Evolutionary conservation across 2,329 filamentous ascomycete genomes (phyloP), one percentile per base, ranked within the genome.

Genomic region (Fonsecaea nubica): DNA sequence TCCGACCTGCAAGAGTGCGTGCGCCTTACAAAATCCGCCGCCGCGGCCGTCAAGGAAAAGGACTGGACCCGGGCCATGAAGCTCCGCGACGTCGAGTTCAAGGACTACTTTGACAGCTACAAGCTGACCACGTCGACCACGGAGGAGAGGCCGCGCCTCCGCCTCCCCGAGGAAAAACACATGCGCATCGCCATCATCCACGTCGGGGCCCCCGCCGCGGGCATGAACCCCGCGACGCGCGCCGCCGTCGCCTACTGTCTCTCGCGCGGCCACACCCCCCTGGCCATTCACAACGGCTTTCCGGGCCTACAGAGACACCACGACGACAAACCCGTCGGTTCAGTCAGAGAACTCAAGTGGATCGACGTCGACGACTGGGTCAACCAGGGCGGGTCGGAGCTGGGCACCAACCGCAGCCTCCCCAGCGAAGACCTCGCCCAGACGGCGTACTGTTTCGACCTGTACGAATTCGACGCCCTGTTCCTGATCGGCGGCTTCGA

Each of bases 141-240:
- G 8, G 45, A 50, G 6, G 87, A 92, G 72, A 86, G 93, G 56
- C 88, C 91, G 36, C 83, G 87, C 58, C 82, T 90, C 73, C 80
- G 87, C 61, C 81, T 97, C 25, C 88, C 92, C 0, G 82, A 88
- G 64, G 85, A 90, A 61, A 90, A 94, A 90, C 88, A 89, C 72
- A 93, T 98, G 92, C 89, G 89, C 71, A 92, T 99, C 74, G 95
- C 92, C 58, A 97, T 99, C 76, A 92, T 99, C 79, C 96, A 98
- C 74, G 93, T 98, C 30, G 95, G 95, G 74, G 95, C 95, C 10
- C 95, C 95, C 7, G 95, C 95, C 33, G 95, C 95, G 78, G 95
- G 95, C 74, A 98, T 99, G 92, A 99, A 99, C 80, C 93, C 94
- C 32, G 95, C 95, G 50, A 95, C 96, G 18, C 89, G 95, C 72